Evolutionary conservation across 805 yeast genomes (phyloP).

Genomic region (Wickerhamiella allomyrinae): DNA sequence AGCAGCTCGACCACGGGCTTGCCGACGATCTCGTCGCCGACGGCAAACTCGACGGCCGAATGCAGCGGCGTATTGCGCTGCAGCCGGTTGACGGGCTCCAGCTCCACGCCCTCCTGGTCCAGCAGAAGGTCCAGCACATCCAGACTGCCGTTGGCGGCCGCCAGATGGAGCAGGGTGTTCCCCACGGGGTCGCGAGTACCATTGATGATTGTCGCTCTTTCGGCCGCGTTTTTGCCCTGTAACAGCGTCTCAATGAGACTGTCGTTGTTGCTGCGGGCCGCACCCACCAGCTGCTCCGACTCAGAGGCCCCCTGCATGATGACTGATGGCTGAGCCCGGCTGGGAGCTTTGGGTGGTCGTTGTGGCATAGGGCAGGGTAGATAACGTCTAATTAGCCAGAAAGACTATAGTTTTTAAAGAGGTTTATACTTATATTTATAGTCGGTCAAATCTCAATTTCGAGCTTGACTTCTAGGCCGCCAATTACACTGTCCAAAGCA

Average conservation of each 20-base stretch:
- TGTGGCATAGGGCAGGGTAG: no score
- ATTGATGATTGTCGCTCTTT: conserved; percentile 44
- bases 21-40: conserved; percentile 75
- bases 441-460: conserved; percentile 22
- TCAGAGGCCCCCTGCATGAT: conserved; percentile 50
- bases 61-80: conserved; percentile 87
- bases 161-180: conserved; percentile 67
- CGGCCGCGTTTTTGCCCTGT: conserved; percentile 21
- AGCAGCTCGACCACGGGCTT: conserved; percentile 45
- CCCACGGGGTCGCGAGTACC: conserved; percentile 60
- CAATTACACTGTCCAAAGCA: conserved; percentile 27
- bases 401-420: no score
- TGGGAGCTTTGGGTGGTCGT: no score
- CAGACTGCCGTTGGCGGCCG: conserved; percentile 66
- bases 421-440: neutral
- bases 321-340: neutral
- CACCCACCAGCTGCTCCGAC: conserved; percentile 69
- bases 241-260: conserved; percentile 53
- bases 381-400: no score
- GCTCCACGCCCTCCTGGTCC: conserved; percentile 82
- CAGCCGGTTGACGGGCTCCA: conserved; percentile 58
- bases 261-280: conserved; percentile 75
- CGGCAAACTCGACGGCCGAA: conserved; percentile 60
- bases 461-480: conserved; percentile 24
- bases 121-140: conserved; percentile 70